Percentiles rank a stretch among this genome's conserved stretches.
phyloP scores from a whole-genome alignment of 192 early-diverging fungal genomes.

The Neocallimastix lanati region DNA sequence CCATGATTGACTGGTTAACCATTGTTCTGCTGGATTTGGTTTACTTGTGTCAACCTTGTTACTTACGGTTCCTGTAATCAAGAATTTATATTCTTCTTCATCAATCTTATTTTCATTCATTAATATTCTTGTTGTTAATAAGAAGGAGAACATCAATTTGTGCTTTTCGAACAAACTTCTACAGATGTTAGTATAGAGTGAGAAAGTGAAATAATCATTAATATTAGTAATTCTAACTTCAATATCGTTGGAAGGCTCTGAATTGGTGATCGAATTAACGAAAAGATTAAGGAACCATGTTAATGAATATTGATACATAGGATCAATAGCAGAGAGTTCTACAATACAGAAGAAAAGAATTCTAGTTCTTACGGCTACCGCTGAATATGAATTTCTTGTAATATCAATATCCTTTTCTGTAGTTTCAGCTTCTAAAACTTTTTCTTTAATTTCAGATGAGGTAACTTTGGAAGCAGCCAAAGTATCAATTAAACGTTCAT shows the following conservation, averaged over 20 bases:
- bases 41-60: not conserved
- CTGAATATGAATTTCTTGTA: conserved; percentile 34
- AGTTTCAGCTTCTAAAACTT: conserved; percentile 29
- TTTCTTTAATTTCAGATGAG: conserved; percentile 36
- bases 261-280: conserved; percentile 24
- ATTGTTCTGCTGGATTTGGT: not conserved
- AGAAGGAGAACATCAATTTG: conserved; percentile 39
- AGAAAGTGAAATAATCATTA: conserved; percentile 31
- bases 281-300: conserved; percentile 44
- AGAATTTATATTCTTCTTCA: conserved; percentile 36
- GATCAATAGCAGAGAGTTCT: conserved; percentile 32
- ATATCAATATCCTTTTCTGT: conserved; percentile 43
- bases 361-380: conserved; percentile 32
- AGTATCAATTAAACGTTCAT: conserved; percentile 40
- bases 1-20: conserved; percentile 14
- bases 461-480: conserved; percentile 41
- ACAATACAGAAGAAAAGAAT: conserved; percentile 46
- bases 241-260: conserved; percentile 19
- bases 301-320: conserved; percentile 44
- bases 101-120: conserved; percentile 27
- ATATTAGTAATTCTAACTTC: conserved; percentile 27
- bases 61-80: conserved; percentile 18
- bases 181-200: conserved; percentile 38
- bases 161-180: conserved; percentile 41
- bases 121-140: conserved; percentile 33